Evolutionary conservation across 2,329 filamentous ascomycete species (phyloP).

Genomic region (Alternaria consortialis): DNA sequence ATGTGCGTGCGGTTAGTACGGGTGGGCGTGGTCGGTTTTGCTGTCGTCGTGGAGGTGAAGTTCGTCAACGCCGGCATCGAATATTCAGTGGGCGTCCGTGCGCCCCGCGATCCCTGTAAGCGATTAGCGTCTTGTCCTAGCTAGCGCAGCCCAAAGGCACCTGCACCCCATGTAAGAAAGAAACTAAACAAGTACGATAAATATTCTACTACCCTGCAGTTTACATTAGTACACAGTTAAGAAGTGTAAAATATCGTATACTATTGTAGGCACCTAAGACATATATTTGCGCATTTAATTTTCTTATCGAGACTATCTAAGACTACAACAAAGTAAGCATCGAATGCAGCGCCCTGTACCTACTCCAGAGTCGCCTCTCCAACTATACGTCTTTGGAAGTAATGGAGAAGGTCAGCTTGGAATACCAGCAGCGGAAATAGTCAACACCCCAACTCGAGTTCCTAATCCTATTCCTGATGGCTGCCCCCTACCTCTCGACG

Average conservation of each 20-base stretch:
- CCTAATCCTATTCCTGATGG: neutral
- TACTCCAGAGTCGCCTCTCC: conserved; percentile 21
- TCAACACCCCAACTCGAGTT: conserved; percentile 27
- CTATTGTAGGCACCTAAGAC: too few species aligned
- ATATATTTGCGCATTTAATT: too few species aligned
- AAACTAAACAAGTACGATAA: too few species aligned
- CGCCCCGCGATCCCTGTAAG: conserved; percentile 17
- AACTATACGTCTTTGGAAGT: conserved; percentile 60
- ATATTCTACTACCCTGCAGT: too few species aligned
- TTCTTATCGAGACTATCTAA: too few species aligned
- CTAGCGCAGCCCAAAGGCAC: neutral
- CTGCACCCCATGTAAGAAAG: too few species aligned
- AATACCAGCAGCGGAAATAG: conserved; percentile 55
- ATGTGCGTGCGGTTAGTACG: conserved; percentile 42
- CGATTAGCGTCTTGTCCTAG: conserved; percentile 17
- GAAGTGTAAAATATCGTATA: too few species aligned
- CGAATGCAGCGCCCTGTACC: neutral
- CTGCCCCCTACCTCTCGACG: conserved; percentile 4
- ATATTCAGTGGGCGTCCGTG: conserved; percentile 33
- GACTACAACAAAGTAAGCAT: neutral
- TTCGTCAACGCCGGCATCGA: conserved; percentile 28
- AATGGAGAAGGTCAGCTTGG: conserved; percentile 64
- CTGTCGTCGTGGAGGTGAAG: conserved; percentile 35
- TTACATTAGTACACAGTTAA: too few species aligned
- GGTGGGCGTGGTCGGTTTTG: conserved; percentile 38